phyloP scores from a whole-genome alignment of 2,329 filamentous ascomycete species.

The Sphaerulina vaccinii region DNA sequence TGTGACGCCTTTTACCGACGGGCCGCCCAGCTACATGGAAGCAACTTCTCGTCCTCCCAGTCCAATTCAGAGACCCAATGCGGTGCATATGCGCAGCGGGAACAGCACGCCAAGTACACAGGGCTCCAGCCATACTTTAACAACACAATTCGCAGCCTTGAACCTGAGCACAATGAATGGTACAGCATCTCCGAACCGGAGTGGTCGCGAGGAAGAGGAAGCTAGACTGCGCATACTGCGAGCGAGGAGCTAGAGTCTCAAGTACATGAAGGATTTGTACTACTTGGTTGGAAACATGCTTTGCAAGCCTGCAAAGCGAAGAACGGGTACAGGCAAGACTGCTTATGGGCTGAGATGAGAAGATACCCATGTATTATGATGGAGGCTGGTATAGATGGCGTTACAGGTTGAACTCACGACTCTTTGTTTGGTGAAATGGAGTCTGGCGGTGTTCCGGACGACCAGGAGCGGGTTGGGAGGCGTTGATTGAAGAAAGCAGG shows the following conservation, averaged over 20 bases:
- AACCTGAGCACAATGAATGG: slow-evolving; percentile 9
- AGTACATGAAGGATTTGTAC: too few relatives aligned
- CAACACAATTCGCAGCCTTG: slow-evolving; percentile 15
- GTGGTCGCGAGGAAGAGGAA: slow-evolving; percentile 20
- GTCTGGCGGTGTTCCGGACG: too few relatives aligned
- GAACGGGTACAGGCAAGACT: too few relatives aligned
- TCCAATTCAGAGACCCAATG: slow-evolving; percentile 30
- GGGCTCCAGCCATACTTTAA: slow-evolving; percentile 24
- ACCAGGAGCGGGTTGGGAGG: too few relatives aligned
- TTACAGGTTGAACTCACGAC: too few relatives aligned
- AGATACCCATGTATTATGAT: too few relatives aligned
- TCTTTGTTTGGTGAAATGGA: too few relatives aligned
- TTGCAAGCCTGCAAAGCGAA: too few relatives aligned
- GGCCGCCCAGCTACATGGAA: slow-evolving; percentile 47
- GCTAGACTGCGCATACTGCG: slow-evolving; percentile 28
- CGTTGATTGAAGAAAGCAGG: too few relatives aligned
- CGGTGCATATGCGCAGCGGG: slow-evolving; percentile 30
- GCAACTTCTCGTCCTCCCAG: slow-evolving; percentile 41
- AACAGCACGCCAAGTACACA: slow-evolving; percentile 28
- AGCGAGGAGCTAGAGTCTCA: slow-evolving; percentile 26
- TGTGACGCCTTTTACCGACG: slow-evolving; percentile 43
- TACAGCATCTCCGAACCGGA: slow-evolving; percentile 3
- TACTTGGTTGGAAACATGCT: too few relatives aligned
- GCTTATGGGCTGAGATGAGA: too few relatives aligned
- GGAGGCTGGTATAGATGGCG: too few relatives aligned